phyloP scores from a whole-genome alignment of 768 basidiomycete genomes.

The Mycena chlorophos region DNA sequence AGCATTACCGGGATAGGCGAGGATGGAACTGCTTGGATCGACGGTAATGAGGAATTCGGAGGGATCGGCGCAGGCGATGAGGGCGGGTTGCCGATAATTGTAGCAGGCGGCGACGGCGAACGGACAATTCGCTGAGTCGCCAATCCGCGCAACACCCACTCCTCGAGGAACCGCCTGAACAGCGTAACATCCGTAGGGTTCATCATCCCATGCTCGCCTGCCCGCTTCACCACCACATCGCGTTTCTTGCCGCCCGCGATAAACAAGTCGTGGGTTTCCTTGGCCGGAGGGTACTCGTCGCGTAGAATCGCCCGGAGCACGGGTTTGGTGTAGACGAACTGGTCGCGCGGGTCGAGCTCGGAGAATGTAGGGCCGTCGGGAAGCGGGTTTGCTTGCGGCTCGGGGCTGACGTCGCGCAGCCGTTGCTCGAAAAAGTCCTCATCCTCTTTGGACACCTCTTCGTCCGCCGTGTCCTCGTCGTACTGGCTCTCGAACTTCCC shows the following conservation, averaged over 20 bases:
- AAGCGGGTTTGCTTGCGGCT: conserved; percentile 39
- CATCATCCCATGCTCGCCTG: conserved; percentile 42
- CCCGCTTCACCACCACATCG: conserved; percentile 23
- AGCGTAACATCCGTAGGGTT: conserved; percentile 39
- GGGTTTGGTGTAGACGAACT: conserved; percentile 67
- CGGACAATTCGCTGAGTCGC: conserved; percentile 4
- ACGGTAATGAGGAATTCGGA: background rate
- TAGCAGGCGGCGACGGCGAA: background rate
- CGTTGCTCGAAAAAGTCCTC: background rate
- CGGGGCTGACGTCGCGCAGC: conserved; percentile 33
- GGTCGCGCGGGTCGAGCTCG: conserved; percentile 50
- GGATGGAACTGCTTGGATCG: background rate
- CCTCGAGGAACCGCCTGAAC: conserved; percentile 35
- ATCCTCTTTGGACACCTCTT: conserved; percentile 30
- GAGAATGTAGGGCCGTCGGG: conserved; percentile 46
- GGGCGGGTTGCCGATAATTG: background rate
- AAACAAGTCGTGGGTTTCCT: background rate
- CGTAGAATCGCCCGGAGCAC: conserved; percentile 61
- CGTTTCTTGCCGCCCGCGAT: conserved; percentile 1
- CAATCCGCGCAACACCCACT: conserved; percentile 47
- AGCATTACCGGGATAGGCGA: background rate
- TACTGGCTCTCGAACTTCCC: conserved; percentile 56
- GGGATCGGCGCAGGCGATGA: background rate
- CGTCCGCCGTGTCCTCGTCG: conserved; percentile 41
- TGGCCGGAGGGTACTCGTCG: conserved; percentile 55